phyloP scores from a whole-genome alignment of 352 stramenopile genomes.

The Pythium brassicae region DNA sequence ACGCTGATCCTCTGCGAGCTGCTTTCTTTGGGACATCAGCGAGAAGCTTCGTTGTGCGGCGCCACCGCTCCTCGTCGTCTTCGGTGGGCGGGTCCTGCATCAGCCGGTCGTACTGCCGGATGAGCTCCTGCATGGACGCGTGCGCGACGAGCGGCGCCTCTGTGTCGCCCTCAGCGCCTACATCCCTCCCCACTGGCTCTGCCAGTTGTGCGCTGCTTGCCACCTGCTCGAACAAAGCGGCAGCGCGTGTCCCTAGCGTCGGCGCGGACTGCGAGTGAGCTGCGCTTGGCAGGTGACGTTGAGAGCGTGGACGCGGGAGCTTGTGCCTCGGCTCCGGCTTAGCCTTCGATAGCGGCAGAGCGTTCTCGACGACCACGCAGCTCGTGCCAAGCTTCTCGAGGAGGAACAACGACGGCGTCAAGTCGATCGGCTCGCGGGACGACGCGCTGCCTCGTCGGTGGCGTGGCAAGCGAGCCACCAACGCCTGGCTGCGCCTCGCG shows the following conservation, averaged over 20 bases:
- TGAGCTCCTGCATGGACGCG: constrained; percentile 32
- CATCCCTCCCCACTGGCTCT: no score
- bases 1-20: not conserved
- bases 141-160: not conserved
- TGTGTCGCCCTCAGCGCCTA: not conserved
- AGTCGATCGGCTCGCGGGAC: constrained; percentile 30
- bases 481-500: constrained; percentile 47
- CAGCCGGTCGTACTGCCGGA: constrained; percentile 43
- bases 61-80: constrained; percentile 22
- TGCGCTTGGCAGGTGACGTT: not conserved
- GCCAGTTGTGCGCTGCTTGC: no score
- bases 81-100: constrained; percentile 21
- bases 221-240: not conserved
- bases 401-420: constrained; percentile 62
- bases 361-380: constrained; percentile 50
- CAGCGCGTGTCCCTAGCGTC: not conserved
- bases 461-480: not conserved
- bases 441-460: constrained; percentile 14
- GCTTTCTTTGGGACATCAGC: not conserved
- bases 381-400: constrained; percentile 55
- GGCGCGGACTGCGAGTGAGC: not conserved
- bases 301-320: not conserved
- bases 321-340: not conserved
- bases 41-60: constrained; percentile 16
- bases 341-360: constrained; percentile 5